Base-by-base conservation (phyloP, 1,284 basidiomycete species). In the Ganoderma boninense region DNA sequence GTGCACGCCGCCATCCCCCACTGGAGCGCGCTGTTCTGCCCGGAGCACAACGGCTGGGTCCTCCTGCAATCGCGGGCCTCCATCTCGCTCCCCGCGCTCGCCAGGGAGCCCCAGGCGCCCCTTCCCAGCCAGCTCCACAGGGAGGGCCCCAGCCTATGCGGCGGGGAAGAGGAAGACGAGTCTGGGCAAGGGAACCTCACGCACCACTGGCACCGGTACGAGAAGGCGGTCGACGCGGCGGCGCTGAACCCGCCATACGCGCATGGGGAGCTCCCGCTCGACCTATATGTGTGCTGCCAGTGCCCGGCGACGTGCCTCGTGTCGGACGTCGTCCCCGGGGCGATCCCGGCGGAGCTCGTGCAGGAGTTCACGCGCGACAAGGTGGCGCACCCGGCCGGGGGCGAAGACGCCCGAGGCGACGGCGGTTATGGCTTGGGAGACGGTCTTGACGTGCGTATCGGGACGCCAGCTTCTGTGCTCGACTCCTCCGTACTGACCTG, bases 201-300 rank as follows among this genome's bases (percentile, higher is more conserved):
- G 0, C 93, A 95, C 77, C 93, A 95, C 77, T 94, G 93, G 75
- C 93, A 95, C 77, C 85, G 84, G 66, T 95, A 94, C 75, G 84
- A 85, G 67, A 87, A 84, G 68, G 90, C 90, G 2, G 86, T 94
- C 26, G 91, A 93, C 76, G 85, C 90, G 16, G 82, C 85, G 62
- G 87, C 86, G 73, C 85, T 94, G 29, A 88, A 85, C 26, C 87
- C 90, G 16, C 89, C 91, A n/a, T 89, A 90, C 74, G 82, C 82
- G 40, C 82, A 85, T 56, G 86, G 88, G 66, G 87, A 90, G 73
- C 91, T 88, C 23, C 78, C 92, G 32, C 80, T 95, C 56, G 92
- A 95, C 79, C 83, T 95, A 38, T 95, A 92, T 76, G 82, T 94
- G 60, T 95, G 93, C 78, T 95, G 94, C 76, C 93, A 95, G 76